These are phyloP conservation scores for Cryptosporidium tyzzeri DNA, from an alignment of 169 alveolate genomes.

Conservation along the genomic window DNA sequence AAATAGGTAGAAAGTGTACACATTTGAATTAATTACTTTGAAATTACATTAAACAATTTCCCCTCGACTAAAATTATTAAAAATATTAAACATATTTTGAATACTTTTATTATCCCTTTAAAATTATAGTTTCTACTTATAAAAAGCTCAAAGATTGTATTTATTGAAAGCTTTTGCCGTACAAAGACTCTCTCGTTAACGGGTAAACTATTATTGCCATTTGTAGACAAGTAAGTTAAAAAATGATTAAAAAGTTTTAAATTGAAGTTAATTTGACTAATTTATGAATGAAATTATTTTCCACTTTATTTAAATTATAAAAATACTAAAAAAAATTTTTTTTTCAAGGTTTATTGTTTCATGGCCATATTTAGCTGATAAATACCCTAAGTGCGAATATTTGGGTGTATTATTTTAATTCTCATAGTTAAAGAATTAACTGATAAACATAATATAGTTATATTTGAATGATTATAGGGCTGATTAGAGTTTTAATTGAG, in stretches of 20 bases:
- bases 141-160: constrained; percentile 78
- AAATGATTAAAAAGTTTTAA: neutral
- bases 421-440: neutral
- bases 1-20: too few relatives aligned
- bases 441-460: too few relatives aligned
- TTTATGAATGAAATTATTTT: neutral
- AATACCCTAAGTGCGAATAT: constrained; percentile 59
- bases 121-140: constrained; percentile 77
- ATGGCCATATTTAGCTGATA: constrained; percentile 53
- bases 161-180: constrained; percentile 85
- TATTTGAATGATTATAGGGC: neutral
- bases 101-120: constrained; percentile 29
- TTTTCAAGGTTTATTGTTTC: constrained; percentile 48
- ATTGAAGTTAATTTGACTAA: neutral
- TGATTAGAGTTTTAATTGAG: neutral
- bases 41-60: too few relatives aligned
- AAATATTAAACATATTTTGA: too few relatives aligned
- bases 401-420: constrained; percentile 54
- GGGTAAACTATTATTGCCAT: constrained; percentile 85
- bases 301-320: neutral
- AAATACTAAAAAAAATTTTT: neutral
- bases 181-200: constrained; percentile 84
- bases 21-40: neutral
- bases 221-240: constrained; percentile 81
- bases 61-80: neutral